Percentiles rank a stretch among this genome's conserved stretches.
Conservation (phyloP, 2,329 filamentous ascomycete species). For the Penicillium sp. region DNA sequence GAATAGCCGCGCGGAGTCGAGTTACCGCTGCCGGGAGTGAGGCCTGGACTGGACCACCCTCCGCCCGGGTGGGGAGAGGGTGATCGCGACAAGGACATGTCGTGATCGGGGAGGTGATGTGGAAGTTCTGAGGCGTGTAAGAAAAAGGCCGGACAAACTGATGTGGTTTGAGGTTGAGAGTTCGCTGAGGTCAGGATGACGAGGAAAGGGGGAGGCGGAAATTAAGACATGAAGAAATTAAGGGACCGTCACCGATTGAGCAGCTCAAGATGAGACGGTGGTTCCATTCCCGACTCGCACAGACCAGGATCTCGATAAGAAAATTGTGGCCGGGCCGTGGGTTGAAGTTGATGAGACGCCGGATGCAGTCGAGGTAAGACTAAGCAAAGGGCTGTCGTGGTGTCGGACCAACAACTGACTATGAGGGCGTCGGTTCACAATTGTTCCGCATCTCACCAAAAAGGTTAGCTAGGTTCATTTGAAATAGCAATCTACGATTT, state of each 20-base stretch:
- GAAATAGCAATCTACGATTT: background rate
- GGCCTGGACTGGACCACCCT: slow-evolving; percentile 82
- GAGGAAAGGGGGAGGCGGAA: background rate
- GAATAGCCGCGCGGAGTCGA: slow-evolving; percentile 59
- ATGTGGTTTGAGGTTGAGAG: background rate
- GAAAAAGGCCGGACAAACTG: background rate
- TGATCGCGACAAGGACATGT: slow-evolving; percentile 83
- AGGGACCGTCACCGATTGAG: background rate
- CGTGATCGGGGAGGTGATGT: slow-evolving; percentile 47
- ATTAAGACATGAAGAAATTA: background rate
- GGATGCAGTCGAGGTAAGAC: background rate
- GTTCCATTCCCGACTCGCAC: background rate
- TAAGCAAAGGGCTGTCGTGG: background rate
- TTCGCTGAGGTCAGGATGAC: background rate
- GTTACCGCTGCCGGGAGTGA: slow-evolving; percentile 69
- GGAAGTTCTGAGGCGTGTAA: background rate
- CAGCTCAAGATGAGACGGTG: background rate
- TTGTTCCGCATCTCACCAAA: too few species aligned
- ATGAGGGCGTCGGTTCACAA: too few species aligned
- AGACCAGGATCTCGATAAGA: background rate
- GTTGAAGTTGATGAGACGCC: background rate
- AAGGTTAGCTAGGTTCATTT: background rate
- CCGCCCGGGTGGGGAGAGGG: slow-evolving; percentile 80
- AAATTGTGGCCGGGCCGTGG: background rate
- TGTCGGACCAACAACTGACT: too few species aligned